Evolutionary conservation across 768 basidiomycete genomes (phyloP), one percentile per base, ranked within the genome.

Genomic region (Termitomyces sp.): DNA sequence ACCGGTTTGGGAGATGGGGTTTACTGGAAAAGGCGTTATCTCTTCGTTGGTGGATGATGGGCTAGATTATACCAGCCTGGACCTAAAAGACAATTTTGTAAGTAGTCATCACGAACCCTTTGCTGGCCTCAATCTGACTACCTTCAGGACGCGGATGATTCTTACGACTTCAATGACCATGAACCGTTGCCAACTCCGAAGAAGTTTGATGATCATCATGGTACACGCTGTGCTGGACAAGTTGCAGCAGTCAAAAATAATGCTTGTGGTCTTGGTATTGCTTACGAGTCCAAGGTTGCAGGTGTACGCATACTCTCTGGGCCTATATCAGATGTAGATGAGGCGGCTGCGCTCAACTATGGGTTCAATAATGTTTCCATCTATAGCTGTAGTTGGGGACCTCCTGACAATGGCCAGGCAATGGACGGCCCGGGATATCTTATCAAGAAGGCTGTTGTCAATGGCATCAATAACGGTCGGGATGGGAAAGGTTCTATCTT

Each of bases 341-440:
- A 99, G 73, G 94, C 97, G 0, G 85, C 92, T 3, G 86, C 95
- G 8, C 83, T 99, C 57, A 99, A 99, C 73, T 97, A 88, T 70
- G 93, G 88, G 12, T 98, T 85, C 71, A 88, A 97, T 62, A 86
- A 92, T 63, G 93, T 89, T 51, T 91, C 89, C 26, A 93, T 94
- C 64, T 98, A 92, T 73, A 94, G 91, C 60, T 99, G 97, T 72
- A 94, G 91, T 55, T 99, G 97, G 97, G 97, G 97, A 5, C 97
- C 97, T 9, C 91, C 95, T 0, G 96, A 99, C 70, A 90, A 97
- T 65, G 96, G 96, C 9, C 78, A 78, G 65, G 86, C 90, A 1
- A 98, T 98, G 96, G 97, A 99, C 69, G 93, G 84, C 0, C 97
- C 97, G 0, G 85, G 83, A 15, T 88, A 91, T 65, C 78, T 99